These are phyloP conservation scores for Moesziomyces globuligerus DNA, from an alignment of 1,284 basidiomycete genomes.

Conservation along the genomic window DNA sequence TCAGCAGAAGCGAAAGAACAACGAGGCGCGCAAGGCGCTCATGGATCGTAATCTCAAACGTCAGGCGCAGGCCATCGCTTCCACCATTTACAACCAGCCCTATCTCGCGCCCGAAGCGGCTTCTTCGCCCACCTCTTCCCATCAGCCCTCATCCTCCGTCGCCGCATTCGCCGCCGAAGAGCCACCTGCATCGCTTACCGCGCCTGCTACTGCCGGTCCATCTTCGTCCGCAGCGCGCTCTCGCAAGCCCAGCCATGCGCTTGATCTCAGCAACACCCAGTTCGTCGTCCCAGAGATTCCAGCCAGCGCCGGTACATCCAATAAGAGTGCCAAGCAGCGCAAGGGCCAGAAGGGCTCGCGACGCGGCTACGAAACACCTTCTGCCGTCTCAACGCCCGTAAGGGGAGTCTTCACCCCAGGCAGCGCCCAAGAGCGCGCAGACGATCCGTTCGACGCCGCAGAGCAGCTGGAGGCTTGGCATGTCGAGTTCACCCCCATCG, in stretches of 20 bases:
- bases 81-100: slow-evolving; percentile 20
- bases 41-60: slow-evolving; percentile 47
- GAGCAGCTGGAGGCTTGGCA: slow-evolving; percentile 65
- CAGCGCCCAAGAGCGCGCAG: slow-evolving; percentile 37
- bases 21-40: slow-evolving; percentile 60
- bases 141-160: slow-evolving; percentile 5
- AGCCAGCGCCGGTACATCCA: slow-evolving; percentile 31
- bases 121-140: slow-evolving; percentile 21
- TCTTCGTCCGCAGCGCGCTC: slow-evolving; percentile 21
- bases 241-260: slow-evolving; percentile 50
- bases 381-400: slow-evolving; percentile 18
- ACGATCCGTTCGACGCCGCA: slow-evolving; percentile 39
- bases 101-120: slow-evolving; percentile 17
- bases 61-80: slow-evolving; percentile 35
- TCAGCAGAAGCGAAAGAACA: slow-evolving; percentile 60
- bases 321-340: slow-evolving; percentile 26
- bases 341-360: slow-evolving; percentile 37
- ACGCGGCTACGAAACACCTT: slow-evolving; percentile 35
- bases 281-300: slow-evolving; percentile 49
- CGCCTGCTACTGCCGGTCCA: background rate
- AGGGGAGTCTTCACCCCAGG: slow-evolving; percentile 37
- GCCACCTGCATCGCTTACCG: background rate
- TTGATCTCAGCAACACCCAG: slow-evolving; percentile 48
- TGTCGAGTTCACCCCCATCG: slow-evolving; percentile 61
- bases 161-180: slow-evolving; percentile 3